These are phyloP conservation scores for Dianthus caryophyllus DNA, from an alignment of 148 eudicot species.

Conservation along the genomic window DNA sequence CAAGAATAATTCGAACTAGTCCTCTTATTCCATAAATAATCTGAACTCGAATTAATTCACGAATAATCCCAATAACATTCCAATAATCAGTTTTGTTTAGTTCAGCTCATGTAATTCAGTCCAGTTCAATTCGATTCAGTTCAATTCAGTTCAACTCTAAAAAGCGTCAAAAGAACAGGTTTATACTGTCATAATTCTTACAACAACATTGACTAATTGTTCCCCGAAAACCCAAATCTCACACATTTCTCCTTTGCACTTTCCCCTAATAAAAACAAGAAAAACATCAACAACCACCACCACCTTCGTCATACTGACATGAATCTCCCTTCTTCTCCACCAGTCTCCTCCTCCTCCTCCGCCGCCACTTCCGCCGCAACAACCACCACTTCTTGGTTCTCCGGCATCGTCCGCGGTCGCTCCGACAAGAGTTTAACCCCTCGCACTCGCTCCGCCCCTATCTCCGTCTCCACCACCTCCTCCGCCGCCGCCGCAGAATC, in stretches of 20 bases:
- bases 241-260: background rate
- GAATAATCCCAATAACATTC: no score
- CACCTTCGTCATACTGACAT: conserved; percentile 6
- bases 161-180: no score
- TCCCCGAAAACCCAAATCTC: background rate
- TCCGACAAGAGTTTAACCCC: conserved; percentile 18
- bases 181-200: no score
- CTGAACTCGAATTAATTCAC: no score
- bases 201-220: no score
- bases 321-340: conserved; percentile 26
- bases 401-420: conserved; percentile 35
- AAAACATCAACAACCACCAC: background rate
- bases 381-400: conserved; percentile 26
- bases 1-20: no score
- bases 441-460: conserved; percentile 24
- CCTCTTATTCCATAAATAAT: no score
- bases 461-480: conserved; percentile 47
- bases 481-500: conserved; percentile 52
- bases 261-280: background rate
- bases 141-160: no score
- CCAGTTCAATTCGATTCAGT: no score
- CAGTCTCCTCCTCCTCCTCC: conserved; percentile 11
- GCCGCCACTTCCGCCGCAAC: conserved; percentile 13
- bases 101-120: no score
- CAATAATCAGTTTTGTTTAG: no score